Evolutionary conservation across 1,139 yeast genomes (phyloP), one percentile per base, ranked within the genome.

Genomic region (Magnusiomyces fungicola): DNA sequence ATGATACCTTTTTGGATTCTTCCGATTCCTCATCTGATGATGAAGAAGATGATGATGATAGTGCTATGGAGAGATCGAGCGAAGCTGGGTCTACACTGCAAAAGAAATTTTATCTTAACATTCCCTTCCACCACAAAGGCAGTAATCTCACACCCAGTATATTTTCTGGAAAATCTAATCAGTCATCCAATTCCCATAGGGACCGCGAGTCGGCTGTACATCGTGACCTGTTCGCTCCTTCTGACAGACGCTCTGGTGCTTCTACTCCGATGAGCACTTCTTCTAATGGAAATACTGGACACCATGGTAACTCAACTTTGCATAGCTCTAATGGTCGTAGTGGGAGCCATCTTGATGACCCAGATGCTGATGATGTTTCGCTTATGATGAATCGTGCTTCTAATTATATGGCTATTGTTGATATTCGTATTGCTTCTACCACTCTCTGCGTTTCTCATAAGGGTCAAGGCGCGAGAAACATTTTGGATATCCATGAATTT

Each of bases 401-500:
- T 30, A 75, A 75, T 50, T 83, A 80, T 61, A 74, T 83, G 55
- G 79, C 84, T 38, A 77, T 87, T 42, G 78, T 80, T 23, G 74
- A 76, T 47, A 72, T 87, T 50, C 73, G 74, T 41, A 73, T 89
- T 39, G 69, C 74, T 3, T 71, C 75, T 34, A 72, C 81, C 42
- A 68, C 71, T 23, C 65, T 89, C 43, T 70, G 80, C 41, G 74
- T 88, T 22, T 84, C 95, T 53, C 87, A 86, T 69, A 80, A 81
- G 61, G 64, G 51, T n/a, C 47, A 47, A 16, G 84, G 85, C 42
- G 74, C 76, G 48, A 69, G 81, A 49, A 78, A 76, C 53, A 68
- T 89, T 43, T 74, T 88, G 9, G 88, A 88, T 63, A 84, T 89
- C 14, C 83, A 84, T 55, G 78, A 81, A 54, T 74, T 90, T 53